These are phyloP conservation scores for Primulina eburnea DNA, from an alignment of 257 asterid species.

Conservation along the genomic window DNA sequence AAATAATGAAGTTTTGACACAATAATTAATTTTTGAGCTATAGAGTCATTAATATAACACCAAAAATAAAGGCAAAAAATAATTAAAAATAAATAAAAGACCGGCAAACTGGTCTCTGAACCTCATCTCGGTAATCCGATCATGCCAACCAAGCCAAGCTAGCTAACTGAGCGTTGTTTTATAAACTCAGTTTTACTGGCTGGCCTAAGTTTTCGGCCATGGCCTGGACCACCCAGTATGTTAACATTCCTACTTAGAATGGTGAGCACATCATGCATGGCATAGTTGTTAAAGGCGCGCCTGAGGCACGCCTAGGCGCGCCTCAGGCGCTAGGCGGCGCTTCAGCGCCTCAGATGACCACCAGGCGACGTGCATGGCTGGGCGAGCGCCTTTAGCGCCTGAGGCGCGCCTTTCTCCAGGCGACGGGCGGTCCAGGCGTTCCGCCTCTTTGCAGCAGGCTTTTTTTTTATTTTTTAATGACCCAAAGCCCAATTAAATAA, in stretches of 20 bases:
- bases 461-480: too few species aligned
- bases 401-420: too few species aligned
- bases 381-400: too few species aligned
- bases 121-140: background rate
- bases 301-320: too few species aligned
- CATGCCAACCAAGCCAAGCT: background rate
- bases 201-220: background rate
- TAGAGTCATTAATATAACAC: background rate
- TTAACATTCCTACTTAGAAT: background rate
- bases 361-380: too few species aligned
- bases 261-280: background rate
- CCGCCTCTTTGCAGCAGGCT: too few species aligned
- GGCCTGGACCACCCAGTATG: background rate
- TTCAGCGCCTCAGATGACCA: too few species aligned
- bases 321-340: too few species aligned
- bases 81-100: background rate
- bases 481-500: too few species aligned
- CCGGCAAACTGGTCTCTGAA: background rate
- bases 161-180: background rate
- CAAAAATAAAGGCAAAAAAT: background rate
- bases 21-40: background rate
- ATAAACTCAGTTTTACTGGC: background rate
- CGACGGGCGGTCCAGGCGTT: too few species aligned
- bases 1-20: background rate
- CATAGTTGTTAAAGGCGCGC: too few species aligned